Percentiles rank a stretch among this genome's conserved stretches.
Conservation (phyloP, 352 stramenopile genomes). For the Globisporangium rhizosaccharum region DNA sequence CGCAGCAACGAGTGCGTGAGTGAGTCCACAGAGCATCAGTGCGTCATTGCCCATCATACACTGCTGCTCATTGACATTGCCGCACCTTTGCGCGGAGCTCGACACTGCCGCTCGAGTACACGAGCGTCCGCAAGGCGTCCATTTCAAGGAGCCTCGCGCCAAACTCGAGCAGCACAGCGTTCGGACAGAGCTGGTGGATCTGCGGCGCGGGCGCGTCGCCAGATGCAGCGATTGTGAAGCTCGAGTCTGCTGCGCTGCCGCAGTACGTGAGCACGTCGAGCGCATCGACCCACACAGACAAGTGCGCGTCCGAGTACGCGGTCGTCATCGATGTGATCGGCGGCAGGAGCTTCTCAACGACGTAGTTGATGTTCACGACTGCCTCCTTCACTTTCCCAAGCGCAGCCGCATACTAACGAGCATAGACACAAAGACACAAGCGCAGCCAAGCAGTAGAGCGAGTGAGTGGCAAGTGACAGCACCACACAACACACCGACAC, state of each 20-base stretch:
- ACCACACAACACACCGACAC: neutral
- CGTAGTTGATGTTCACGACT: conserved; percentile 45
- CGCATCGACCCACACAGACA: conserved; percentile 51
- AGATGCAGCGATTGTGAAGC: neutral
- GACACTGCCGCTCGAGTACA: conserved; percentile 41
- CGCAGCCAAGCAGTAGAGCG: neutral
- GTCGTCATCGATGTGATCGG: conserved; percentile 14
- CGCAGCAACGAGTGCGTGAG: neutral
- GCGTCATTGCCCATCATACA: neutral
- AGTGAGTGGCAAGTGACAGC: neutral
- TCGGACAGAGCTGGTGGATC: conserved; percentile 47
- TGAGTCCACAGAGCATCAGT: neutral
- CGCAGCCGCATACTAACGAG: conserved; percentile 43
- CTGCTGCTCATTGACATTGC: too few relatives aligned
- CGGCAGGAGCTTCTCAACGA: conserved; percentile 48
- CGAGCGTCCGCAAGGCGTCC: conserved; percentile 32
- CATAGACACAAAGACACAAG: conserved; percentile 3
- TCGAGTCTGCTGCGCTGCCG: conserved; percentile 15
- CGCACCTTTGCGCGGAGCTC: conserved; percentile 56
- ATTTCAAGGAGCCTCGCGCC: conserved; percentile 35
- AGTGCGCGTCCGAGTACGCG: conserved; percentile 43
- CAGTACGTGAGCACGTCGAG: conserved; percentile 52
- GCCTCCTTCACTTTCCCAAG: conserved; percentile 50
- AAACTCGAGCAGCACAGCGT: conserved; percentile 44
- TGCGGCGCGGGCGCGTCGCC: neutral